Base-by-base conservation (phyloP, 345 rosid genomes). In the Citrus medica region DNA sequence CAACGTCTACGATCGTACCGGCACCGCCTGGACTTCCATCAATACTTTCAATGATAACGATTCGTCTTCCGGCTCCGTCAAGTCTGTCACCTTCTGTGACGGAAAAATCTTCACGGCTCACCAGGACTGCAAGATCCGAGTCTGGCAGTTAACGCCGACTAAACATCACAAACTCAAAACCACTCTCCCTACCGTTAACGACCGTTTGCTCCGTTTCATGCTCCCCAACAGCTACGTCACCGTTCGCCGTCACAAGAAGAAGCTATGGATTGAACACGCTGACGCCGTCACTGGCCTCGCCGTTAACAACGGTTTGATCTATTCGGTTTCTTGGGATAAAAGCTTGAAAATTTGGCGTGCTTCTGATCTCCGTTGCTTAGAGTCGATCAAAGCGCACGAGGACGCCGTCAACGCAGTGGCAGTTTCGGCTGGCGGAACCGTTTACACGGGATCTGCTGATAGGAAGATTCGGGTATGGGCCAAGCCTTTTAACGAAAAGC, bases 321-420 rank as follows among this genome's bases (percentile, higher is more conserved):
- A 91, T 85, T 92, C 99, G 0, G 95, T 92, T 74, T 95, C 98
- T 13, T 95, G 98, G 99, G 98, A 95, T 73, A 91, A 83, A 82
- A 85, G 87, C 12, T 78, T 95, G 81, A 95, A 93, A 86, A 85
- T 92, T 24, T 95, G 99, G 99, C 80, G 92, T 24, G 88, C 86
- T 0, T 84, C 92, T 0, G 90, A 88, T 78, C 85, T 91, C 71
- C 92, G 95, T 4, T 95, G 99, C 62, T 71, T 86, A 40, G 97
- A 95, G 81, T 92, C 97, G 1, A 71, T 92, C 30, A 86, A 78
- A 70, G 96, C 98, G 13, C 98, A 95, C 72, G 90, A 92, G 17
- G 98, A 95, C 78, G 97, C 98, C 25, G 78, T 95, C 67, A 95
- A 92, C 86, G 91, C 98, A 7, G 90, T 93, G 56, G 92, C 76